Evolutionary conservation across 2,329 filamentous ascomycete genomes (phyloP).

Genomic region (Phialemoniopsis sp.): DNA sequence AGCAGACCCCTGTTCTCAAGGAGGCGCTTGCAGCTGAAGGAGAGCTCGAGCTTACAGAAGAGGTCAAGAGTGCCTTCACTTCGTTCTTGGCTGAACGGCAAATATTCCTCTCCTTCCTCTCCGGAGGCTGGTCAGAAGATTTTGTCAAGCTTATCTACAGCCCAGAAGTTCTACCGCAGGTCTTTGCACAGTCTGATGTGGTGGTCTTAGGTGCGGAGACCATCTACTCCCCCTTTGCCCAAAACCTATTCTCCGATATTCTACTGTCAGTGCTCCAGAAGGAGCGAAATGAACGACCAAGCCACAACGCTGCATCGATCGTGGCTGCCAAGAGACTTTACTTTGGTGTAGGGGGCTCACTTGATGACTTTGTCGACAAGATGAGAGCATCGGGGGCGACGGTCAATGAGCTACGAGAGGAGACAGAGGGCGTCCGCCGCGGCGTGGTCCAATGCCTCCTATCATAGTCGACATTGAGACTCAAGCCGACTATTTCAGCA

Average conservation of each 20-base stretch:
- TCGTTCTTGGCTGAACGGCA: conserved; percentile 40
- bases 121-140: conserved; percentile 67
- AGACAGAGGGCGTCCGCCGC: conserved; percentile 56
- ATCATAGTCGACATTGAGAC: conserved; percentile 5
- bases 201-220: conserved; percentile 74
- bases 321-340: conserved; percentile 77
- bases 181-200: conserved; percentile 22
- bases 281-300: conserved; percentile 28
- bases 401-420: conserved; percentile 51
- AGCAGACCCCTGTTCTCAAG: conserved; percentile 29
- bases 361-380: conserved; percentile 66
- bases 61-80: conserved; percentile 55
- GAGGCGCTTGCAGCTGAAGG: conserved; percentile 46
- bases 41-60: conserved; percentile 61
- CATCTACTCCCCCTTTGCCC: conserved; percentile 73
- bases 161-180: conserved; percentile 11
- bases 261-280: conserved; percentile 54
- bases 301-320: conserved; percentile 52
- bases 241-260: conserved; percentile 64
- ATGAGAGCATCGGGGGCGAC: conserved; percentile 42
- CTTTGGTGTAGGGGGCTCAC: conserved; percentile 78
- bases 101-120: conserved; percentile 63
- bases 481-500: no score
- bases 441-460: conserved; percentile 53
- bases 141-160: conserved; percentile 57